Conservation (phyloP, 306 rosid genomes). For the Castanea sativa region DNA sequence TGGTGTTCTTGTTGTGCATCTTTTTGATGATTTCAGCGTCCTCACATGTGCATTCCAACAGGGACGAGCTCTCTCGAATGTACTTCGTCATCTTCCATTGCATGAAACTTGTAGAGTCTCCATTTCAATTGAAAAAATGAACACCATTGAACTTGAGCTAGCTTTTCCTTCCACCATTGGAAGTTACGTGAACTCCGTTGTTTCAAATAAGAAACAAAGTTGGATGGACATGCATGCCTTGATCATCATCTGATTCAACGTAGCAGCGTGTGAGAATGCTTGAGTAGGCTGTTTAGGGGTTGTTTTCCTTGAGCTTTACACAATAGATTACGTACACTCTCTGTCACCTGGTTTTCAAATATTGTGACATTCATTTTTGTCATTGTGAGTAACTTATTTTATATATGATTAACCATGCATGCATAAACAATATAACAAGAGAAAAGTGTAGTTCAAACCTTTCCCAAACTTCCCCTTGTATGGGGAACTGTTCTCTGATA, state of each 20-base stretch:
- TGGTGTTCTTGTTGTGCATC: neutral
- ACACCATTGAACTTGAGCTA: neutral
- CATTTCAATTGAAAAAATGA: neutral
- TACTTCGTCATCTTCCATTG: neutral
- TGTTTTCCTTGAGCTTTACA: conserved; percentile 64
- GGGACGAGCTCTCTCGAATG: neutral
- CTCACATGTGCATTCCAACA: neutral
- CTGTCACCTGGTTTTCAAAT: conserved; percentile 53
- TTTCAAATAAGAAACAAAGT: neutral
- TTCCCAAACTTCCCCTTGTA: conserved; percentile 64
- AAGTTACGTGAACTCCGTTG: neutral
- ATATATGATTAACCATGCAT: neutral
- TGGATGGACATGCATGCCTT: neutral
- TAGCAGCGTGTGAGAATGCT: conserved; percentile 75
- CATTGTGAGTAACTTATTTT: neutral
- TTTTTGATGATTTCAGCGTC: neutral
- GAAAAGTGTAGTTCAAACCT: conserved; percentile 37
- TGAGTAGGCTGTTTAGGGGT: conserved; percentile 51
- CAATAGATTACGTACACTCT: conserved; percentile 54
- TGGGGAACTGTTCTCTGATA: conserved; percentile 73
- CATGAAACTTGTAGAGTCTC: neutral
- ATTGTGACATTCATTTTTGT: neutral
- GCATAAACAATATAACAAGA: neutral
- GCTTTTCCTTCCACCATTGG: neutral
- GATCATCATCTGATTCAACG: conserved; percentile 35